phyloP scores from a whole-genome alignment of 2,329 filamentous ascomycete species.

The Fusarium nygamai region DNA sequence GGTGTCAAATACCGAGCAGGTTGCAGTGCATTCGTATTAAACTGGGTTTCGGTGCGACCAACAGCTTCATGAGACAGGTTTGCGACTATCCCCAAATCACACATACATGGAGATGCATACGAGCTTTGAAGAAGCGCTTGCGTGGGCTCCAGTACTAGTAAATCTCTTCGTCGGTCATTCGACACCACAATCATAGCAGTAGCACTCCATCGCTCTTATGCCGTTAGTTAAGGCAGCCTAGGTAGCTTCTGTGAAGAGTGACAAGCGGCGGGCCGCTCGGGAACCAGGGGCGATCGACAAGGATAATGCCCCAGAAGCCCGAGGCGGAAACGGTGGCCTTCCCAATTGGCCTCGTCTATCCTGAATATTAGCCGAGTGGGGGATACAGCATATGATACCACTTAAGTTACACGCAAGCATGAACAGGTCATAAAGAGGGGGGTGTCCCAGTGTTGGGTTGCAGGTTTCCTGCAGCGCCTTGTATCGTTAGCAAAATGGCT shows the following conservation, averaged over 20 bases:
- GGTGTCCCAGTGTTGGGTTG: neutral
- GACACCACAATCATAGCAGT: neutral
- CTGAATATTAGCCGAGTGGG: slow-evolving; percentile 5
- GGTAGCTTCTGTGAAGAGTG: neutral
- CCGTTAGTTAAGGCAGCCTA: neutral
- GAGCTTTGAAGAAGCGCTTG: neutral
- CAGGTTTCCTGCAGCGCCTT: neutral
- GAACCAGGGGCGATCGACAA: neutral
- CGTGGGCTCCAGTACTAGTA: fast-evolving
- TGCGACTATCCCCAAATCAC: neutral
- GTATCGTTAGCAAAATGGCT: neutral
- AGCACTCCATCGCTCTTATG: neutral
- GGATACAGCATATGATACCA: slow-evolving; percentile 1
- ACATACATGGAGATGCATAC: neutral
- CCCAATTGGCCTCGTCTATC: neutral
- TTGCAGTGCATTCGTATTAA: neutral
- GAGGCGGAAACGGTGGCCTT: neutral
- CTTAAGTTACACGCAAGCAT: neutral
- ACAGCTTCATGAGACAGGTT: neutral
- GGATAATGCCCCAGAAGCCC: neutral
- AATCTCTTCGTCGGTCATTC: neutral
- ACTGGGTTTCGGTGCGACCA: neutral
- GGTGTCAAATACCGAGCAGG: neutral
- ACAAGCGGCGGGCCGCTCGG: neutral
- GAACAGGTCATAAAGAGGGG: slow-evolving; percentile 13